Base-by-base conservation (phyloP, 768 basidiomycete genomes). In the Lactarius pseudohatsudake region DNA sequence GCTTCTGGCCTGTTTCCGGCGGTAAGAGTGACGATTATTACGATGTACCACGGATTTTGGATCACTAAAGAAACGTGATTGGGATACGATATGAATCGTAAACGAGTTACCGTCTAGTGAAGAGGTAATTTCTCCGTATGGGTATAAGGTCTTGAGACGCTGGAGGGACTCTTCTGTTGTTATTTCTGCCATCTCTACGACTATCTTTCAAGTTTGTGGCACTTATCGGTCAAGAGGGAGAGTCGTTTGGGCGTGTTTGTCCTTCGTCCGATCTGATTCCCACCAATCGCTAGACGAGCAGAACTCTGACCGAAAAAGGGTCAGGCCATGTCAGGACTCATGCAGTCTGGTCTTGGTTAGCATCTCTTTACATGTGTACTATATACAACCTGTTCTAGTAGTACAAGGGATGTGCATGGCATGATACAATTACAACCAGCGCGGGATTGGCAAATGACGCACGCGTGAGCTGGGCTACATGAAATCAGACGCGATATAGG, bases 1-100 rank as follows among this genome's bases (percentile, higher is more conserved):
- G 77, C 85, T 36, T 87, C 86, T 4, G 86, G 81, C 40, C 76
- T 76, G 70, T 89, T 90, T 72, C 82, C 81, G 8, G 85, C 83
- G 66, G 80, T 81, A 72, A 86, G 87, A 1, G 82, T 79, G 38
- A 86, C 82, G 9, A 82, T 81, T 2, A 85, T 80, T 38, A 87
- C 76, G 53, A 87, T 78, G 64, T 83, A 85, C 88, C 88, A 89
- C 10, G 86, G 82, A 62, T 81, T 85, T 4, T 72, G 59, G 15
- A 79, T 61, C 28, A 72, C 73, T 65, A 64, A 71, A 57, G 28
- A 38, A 41, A 41, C 20, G 15, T 56, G 55, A 43, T 9, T 62
- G 3, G 41, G 56, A 50, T 9, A 28, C 30, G 36, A 61, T 10
- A 61, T 45, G 53, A 60, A 55, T 55, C 56, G 15, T 40, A 60